Conservation (phyloP, 208 protist species). For the Endotrypanum monterogeii region DNA sequence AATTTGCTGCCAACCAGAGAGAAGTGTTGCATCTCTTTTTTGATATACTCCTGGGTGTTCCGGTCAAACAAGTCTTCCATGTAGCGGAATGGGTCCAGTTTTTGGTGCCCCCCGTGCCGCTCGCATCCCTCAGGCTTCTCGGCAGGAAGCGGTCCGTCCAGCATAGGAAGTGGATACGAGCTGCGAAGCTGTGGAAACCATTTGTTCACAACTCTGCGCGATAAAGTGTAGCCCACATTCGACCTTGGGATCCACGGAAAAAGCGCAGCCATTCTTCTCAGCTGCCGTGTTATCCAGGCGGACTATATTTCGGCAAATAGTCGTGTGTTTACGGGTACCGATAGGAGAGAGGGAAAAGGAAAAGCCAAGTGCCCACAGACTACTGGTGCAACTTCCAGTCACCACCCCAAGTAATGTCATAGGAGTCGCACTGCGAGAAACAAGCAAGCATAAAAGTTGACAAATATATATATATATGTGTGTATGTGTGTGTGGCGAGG, state of each 20-base stretch:
- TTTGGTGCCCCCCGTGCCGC: conserved; percentile 58
- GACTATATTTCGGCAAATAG: not conserved
- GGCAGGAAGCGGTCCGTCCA: conserved; percentile 83
- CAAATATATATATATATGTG: not conserved
- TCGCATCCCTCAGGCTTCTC: conserved; percentile 47
- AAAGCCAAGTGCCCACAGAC: not conserved
- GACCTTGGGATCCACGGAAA: conserved; percentile 86
- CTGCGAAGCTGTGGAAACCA: conserved; percentile 73
- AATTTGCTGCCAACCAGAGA: conserved; percentile 72
- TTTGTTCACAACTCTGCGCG: conserved; percentile 61
- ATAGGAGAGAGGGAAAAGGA: not conserved
- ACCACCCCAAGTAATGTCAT: not conserved
- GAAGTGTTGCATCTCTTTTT: conserved; percentile 75
- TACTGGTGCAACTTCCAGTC: not conserved
- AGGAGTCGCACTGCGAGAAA: not conserved
- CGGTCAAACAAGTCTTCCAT: conserved; percentile 90
- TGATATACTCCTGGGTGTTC: conserved; percentile 70
- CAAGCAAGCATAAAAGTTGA: not conserved
- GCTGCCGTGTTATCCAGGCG: not conserved
- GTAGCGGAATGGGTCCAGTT: conserved; percentile 81
- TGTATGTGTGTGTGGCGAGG: not conserved
- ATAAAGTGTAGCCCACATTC: conserved; percentile 53
- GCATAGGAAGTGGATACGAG: conserved; percentile 63
- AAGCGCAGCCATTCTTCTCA: conserved; percentile 62
- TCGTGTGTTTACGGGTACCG: not conserved